phyloP scores from a whole-genome alignment of 2,329 filamentous ascomycete genomes.

The Macroventuria anomochaeta region DNA sequence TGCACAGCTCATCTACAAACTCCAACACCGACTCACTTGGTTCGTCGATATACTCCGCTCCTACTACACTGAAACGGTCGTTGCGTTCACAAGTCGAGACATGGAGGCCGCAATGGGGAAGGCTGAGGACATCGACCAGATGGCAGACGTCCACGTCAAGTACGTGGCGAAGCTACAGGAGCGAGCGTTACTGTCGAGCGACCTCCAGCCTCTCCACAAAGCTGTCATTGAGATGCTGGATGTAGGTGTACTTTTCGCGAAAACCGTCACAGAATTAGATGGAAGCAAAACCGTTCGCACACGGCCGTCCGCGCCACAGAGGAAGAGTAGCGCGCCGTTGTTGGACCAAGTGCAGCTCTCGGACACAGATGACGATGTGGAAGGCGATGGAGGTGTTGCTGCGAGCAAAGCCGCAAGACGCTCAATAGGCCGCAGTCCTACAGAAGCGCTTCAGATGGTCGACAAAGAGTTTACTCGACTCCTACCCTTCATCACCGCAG shows the following conservation, averaged over 20 bases:
- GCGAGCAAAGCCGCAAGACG: not conserved
- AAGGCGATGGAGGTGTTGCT: conserved; percentile 7
- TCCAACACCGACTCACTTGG: conserved; percentile 76
- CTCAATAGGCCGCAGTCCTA: not conserved
- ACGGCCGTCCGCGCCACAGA: conserved; percentile 11
- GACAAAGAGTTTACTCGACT: conserved; percentile 69
- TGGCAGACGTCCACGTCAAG: conserved; percentile 72
- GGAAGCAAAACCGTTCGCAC: not conserved
- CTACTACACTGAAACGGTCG: conserved; percentile 76
- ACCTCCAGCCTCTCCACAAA: conserved; percentile 73
- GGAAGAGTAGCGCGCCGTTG: conserved; percentile 27
- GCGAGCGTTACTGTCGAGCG: conserved; percentile 72
- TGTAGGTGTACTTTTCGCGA: conserved; percentile 72
- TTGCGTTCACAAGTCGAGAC: conserved; percentile 64
- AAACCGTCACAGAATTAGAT: conserved; percentile 54
- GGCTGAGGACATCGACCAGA: conserved; percentile 78
- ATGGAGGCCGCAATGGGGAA: conserved; percentile 65
- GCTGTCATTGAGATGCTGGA: conserved; percentile 79
- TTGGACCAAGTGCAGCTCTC: conserved; percentile 30
- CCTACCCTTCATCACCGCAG: conserved; percentile 73
- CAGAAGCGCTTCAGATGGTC: conserved; percentile 61
- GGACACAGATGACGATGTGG: conserved; percentile 38
- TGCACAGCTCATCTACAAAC: conserved; percentile 51
- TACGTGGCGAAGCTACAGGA: conserved; percentile 70
- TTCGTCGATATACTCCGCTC: conserved; percentile 77